Conservation (phyloP, 305 asterid species). For the Andrographis paniculata region DNA sequence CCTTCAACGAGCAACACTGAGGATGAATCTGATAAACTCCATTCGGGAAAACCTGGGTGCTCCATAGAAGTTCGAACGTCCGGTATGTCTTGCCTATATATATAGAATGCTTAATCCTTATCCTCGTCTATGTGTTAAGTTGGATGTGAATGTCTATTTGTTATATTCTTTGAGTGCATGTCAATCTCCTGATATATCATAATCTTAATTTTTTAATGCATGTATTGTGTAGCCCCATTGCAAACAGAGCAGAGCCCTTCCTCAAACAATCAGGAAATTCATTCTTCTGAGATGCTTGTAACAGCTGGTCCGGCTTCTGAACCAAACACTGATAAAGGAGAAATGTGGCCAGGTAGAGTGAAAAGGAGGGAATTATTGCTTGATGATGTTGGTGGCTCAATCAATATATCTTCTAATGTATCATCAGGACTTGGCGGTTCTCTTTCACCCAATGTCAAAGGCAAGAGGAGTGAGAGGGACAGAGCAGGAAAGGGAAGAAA, state of each 20-base stretch:
- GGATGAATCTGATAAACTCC: constrained; percentile 45
- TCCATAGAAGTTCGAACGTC: constrained; percentile 56
- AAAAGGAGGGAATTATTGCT: constrained; percentile 64
- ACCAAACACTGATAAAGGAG: constrained; percentile 40
- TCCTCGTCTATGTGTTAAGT: too few relatives aligned
- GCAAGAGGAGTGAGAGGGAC: constrained; percentile 91
- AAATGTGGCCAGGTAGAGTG: constrained; percentile 48
- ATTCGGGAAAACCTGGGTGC: constrained; percentile 39
- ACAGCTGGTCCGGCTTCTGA: constrained; percentile 43
- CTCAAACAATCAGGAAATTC: constrained; percentile 43
- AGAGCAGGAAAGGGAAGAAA: constrained; percentile 79
- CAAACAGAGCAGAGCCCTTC: constrained; percentile 67
- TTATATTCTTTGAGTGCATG: too few relatives aligned
- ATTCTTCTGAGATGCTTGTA: constrained; percentile 39
- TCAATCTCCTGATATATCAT: constrained; percentile 4
- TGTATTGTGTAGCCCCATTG: constrained; percentile 43
- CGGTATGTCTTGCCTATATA: constrained; percentile 34
- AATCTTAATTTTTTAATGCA: constrained; percentile 11
- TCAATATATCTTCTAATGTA: constrained; percentile 32
- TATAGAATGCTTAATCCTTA: too few relatives aligned
- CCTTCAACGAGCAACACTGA: constrained; percentile 39
- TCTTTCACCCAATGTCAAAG: constrained; percentile 72
- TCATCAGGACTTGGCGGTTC: constrained; percentile 59
- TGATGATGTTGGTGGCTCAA: constrained; percentile 60
- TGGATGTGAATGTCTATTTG: too few relatives aligned